Evolutionary conservation across 768 basidiomycete species (phyloP), one percentile per base, ranked within the genome.

Genomic region (Suillus occidentalis): DNA sequence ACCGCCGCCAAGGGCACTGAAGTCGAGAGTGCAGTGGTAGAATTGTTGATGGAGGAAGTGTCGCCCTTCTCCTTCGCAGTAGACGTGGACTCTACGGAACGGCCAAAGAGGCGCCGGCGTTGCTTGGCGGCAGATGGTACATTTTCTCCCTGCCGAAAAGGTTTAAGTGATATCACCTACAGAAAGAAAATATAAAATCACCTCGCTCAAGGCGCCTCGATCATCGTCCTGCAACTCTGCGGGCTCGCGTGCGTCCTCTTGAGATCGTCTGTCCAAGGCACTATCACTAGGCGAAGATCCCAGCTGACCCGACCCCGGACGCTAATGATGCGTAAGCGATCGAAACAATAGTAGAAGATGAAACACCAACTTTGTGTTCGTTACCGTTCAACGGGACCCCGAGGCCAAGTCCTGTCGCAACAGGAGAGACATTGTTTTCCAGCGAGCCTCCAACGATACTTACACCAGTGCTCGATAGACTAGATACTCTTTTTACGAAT

Each of bases 161-260:
- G 62, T 66, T 12, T 0, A 42, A 56, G 45, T 28, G 45, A 10
- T 55, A 64, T 68, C 7, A 55, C n/a, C 55, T 36, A 25, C 22
- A 47, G 25, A 53, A 64, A 68, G 18, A 28, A 55, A 43, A 37
- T 55, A 52, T 43, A 28, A 20, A 78, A 86, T 62, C 68, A 91
- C 92, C 72, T 94, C 92, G 72, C 91, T 92, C 75, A 89, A 78
- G 55, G 75, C 82, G 70, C 79, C 75, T 70, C 86, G 72, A 66
- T 91, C 89, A 14, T 87, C 88, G 5, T 82, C 82, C 25, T 39
- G 57, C 16, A 40, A 40, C 31, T 77, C 79, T 37, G 65, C 73
- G 6, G 69, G 69, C 37, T 72, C 72, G 28, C 77, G 75, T 25
- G 76, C 78, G n/a, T 75, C 83, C 1, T 75, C 77, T n/a, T 75